phyloP scores from a whole-genome alignment of 805 yeast species.

The Pichia thaimueangensis region DNA sequence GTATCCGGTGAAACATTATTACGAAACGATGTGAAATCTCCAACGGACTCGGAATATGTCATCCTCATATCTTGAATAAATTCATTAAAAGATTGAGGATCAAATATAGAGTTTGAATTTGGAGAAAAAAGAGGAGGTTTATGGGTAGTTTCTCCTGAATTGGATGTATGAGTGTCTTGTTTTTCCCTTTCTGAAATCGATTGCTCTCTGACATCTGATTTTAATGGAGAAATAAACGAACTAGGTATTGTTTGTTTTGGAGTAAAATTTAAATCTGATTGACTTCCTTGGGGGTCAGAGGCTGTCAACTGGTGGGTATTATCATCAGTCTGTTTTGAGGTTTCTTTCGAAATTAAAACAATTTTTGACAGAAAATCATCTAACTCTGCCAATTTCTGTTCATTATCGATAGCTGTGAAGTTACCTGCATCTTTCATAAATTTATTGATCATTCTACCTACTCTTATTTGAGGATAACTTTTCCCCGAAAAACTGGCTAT shows the following conservation, averaged over 20 bases:
- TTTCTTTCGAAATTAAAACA: not conserved
- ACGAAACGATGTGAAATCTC: slow-evolving; percentile 9
- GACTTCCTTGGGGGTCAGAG: no score
- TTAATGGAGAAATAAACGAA: no score
- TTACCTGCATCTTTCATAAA: slow-evolving; percentile 26
- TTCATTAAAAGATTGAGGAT: not conserved
- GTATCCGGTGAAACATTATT: slow-evolving; percentile 11
- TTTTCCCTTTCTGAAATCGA: no score
- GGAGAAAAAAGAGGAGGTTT: no score
- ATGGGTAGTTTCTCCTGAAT: no score
- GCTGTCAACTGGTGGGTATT: no score
- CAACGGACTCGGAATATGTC: slow-evolving; percentile 1
- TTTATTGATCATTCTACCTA: slow-evolving; percentile 20
- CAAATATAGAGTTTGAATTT: not conserved
- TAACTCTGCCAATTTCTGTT: slow-evolving; percentile 22
- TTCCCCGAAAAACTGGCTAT: slow-evolving; percentile 20
- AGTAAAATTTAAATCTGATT: no score
- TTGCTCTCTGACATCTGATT: no score
- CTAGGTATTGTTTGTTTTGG: no score
- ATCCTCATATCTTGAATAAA: not conserved
- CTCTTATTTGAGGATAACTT: slow-evolving; percentile 17
- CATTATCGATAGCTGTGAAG: slow-evolving; percentile 29
- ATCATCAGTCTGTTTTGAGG: no score
- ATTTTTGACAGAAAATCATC: slow-evolving; percentile 12
- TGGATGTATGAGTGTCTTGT: no score